Conservation (phyloP, 306 rosid species). For the Pterocarpus macrocarpus region DNA sequence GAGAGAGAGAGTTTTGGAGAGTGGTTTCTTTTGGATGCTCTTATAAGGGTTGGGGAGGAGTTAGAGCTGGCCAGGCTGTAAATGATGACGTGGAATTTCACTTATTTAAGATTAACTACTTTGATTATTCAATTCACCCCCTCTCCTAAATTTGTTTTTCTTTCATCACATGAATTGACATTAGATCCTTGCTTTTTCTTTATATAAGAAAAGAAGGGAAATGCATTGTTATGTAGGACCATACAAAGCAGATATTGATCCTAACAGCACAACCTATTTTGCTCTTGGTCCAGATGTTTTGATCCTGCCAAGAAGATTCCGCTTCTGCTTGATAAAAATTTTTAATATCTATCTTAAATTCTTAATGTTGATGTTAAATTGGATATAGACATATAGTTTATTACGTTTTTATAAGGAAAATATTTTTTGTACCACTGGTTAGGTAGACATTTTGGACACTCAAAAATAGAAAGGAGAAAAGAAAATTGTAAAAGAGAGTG, state of each 20-base stretch:
- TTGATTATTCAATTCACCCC: slow-evolving; percentile 43
- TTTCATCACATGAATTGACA: slow-evolving; percentile 68
- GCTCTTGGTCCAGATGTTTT: slow-evolving; percentile 48
- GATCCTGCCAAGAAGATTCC: slow-evolving; percentile 41
- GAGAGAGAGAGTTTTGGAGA: slow-evolving; percentile 54
- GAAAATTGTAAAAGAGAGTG: no score
- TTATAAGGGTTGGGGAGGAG: slow-evolving; percentile 57
- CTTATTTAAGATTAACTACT: slow-evolving; percentile 40
- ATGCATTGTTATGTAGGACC: slow-evolving; percentile 64
- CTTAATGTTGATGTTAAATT: background rate
- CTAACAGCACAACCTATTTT: slow-evolving; percentile 47
- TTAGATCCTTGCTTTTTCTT: slow-evolving; percentile 78
- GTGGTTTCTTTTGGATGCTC: slow-evolving; percentile 54
- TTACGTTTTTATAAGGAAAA: no score
- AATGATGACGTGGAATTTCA: slow-evolving; percentile 57
- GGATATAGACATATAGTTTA: background rate
- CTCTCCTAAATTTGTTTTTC: slow-evolving; percentile 23
- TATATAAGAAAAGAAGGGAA: slow-evolving; percentile 51
- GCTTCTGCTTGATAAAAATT: slow-evolving; percentile 7
- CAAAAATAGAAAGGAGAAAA: no score
- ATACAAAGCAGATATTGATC: slow-evolving; percentile 60
- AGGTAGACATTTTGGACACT: no score
- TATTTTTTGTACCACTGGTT: no score
- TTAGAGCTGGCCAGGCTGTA: slow-evolving; percentile 49
- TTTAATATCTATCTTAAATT: background rate